Evolutionary conservation across 768 basidiomycete species (phyloP).

Genomic region (Leccinum truebloodii): DNA sequence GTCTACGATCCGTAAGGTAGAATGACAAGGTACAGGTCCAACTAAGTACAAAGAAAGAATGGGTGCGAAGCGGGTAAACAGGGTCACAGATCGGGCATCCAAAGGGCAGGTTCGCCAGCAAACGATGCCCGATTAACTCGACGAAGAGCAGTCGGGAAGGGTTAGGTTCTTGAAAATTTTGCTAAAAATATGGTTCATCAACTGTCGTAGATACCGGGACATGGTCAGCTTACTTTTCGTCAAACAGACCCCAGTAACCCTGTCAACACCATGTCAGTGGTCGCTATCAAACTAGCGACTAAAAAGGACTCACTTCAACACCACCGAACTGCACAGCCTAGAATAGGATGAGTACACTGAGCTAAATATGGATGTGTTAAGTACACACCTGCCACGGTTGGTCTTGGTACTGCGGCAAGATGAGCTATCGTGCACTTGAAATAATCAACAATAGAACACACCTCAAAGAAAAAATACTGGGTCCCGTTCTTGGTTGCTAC

Average conservation of each 20-base stretch:
- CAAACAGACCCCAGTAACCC: conserved; percentile 69
- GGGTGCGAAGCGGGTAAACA: neutral
- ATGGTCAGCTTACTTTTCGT: conserved; percentile 45
- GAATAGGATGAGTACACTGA: conserved; percentile 14
- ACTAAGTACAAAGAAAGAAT: conserved; percentile 19
- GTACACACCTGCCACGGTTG: conserved; percentile 75
- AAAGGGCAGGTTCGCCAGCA: neutral
- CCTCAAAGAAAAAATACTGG: conserved; percentile 88
- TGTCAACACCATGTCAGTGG: conserved; percentile 18
- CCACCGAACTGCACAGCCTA: conserved; percentile 71
- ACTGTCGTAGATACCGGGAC: conserved; percentile 18
- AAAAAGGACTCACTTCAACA: conserved; percentile 53
- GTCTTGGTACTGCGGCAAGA: conserved; percentile 56
- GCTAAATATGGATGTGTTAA: neutral
- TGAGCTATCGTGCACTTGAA: conserved; percentile 7
- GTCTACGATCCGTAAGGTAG: conserved; percentile 6
- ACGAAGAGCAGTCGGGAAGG: conserved; percentile 54
- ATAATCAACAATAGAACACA: conserved; percentile 22
- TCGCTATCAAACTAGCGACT: conserved; percentile 4
- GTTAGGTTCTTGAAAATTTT: conserved; percentile 71
- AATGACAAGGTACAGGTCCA: conserved; percentile 22
- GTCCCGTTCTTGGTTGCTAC: conserved; percentile 76
- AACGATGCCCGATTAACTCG: conserved; percentile 2
- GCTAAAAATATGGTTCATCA: conserved; percentile 39
- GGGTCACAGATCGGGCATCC: conserved; percentile 11